A percentile compares a stretch with the other conserved stretches of the same genome.
Evolutionary conservation across 2,329 filamentous ascomycete genomes (phyloP).

Genomic region (Cryphonectria japonica): DNA sequence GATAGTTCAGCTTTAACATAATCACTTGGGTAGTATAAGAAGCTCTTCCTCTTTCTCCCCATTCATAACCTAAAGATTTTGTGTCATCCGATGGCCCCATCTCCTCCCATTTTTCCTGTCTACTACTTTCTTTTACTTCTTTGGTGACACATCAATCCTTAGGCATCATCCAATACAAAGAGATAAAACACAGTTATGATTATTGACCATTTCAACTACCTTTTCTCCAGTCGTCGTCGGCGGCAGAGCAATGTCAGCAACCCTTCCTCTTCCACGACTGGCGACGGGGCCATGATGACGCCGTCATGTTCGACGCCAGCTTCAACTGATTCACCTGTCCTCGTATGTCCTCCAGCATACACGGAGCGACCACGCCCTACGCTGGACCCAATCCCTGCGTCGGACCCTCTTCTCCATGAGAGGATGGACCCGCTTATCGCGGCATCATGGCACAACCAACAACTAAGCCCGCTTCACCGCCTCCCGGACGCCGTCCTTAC

Average conservation of each 20-base stretch:
- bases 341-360: neutral
- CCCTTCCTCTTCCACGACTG: neutral
- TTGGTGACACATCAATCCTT: neutral
- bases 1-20: neutral
- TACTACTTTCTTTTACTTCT: neutral
- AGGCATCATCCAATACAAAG: neutral
- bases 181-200: neutral
- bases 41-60: neutral
- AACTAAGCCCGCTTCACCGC: neutral
- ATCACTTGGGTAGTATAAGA: neutral
- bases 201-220: neutral
- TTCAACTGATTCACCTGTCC: neutral
- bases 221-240: neutral
- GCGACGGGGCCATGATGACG: neutral
- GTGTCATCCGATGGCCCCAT: neutral
- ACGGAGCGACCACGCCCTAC: neutral
- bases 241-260: neutral
- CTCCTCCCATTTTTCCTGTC: neutral
- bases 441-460: constrained; percentile 9
- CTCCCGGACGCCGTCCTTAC: constrained; percentile 8
- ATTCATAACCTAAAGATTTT: neutral
- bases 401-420: neutral
- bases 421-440: neutral
- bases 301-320: neutral
- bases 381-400: neutral